These are phyloP conservation scores for Fusarium musae DNA, from an alignment of 2,329 filamentous ascomycete genomes.

Conservation along the genomic window DNA sequence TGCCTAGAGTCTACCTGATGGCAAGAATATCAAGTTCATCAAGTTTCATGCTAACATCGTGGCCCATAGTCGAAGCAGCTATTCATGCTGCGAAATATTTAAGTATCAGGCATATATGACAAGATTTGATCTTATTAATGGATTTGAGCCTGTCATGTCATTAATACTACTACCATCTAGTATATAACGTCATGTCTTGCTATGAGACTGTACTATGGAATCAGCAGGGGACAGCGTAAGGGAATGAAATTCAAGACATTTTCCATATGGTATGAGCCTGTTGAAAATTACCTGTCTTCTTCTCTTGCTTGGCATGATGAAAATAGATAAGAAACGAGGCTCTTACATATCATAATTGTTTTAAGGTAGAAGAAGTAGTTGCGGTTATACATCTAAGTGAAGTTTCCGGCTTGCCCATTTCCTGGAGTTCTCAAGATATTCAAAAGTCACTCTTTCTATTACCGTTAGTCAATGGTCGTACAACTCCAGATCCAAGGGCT, in stretches of 20 bases:
- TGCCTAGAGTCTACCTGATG: not conserved
- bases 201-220: no score
- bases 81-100: not conserved
- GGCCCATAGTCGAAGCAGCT: not conserved
- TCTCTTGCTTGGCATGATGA: not conserved
- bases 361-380: no score
- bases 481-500: no score
- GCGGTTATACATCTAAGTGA: not conserved
- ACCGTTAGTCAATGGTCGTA: not conserved
- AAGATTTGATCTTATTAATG: not conserved
- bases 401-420: not conserved
- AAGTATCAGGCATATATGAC: not conserved
- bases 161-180: not conserved
- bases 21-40: not conserved
- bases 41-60: not conserved
- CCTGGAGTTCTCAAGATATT: not conserved
- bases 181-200: not conserved
- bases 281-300: not conserved
- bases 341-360: fast-evolving
- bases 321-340: no score
- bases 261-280: not conserved
- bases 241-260: not conserved
- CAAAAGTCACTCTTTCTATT: not conserved
- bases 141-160: not conserved
- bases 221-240: not conserved